phyloP scores from a whole-genome alignment of 148 eudicot genomes.

The Drosera capensis region DNA sequence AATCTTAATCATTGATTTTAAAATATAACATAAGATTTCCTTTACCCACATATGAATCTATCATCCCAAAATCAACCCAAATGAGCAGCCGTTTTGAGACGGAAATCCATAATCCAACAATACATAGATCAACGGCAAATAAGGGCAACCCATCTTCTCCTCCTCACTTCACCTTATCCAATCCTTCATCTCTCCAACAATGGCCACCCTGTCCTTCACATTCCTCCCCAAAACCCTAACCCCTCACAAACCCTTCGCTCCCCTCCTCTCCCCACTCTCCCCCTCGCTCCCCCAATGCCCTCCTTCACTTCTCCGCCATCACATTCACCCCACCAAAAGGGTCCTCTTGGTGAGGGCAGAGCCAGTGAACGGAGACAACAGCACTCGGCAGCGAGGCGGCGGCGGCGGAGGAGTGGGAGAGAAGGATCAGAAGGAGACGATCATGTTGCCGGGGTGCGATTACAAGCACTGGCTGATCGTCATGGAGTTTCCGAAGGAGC shows the following conservation, averaged over 20 bases:
- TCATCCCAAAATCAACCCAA: too few relatives aligned
- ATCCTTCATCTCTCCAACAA: neutral
- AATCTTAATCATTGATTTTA: too few relatives aligned
- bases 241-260: neutral
- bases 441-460: constrained; percentile 85
- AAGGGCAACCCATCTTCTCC: too few relatives aligned
- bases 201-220: neutral
- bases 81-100: too few relatives aligned
- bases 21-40: too few relatives aligned
- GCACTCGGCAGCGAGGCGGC: constrained; percentile 16
- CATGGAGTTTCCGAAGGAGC: constrained; percentile 93
- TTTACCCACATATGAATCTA: too few relatives aligned
- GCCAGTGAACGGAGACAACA: constrained; percentile 26
- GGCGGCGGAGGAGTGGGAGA: constrained; percentile 12
- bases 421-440: constrained; percentile 50
- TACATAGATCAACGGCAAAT: too few relatives aligned
- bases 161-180: too few relatives aligned
- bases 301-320: neutral
- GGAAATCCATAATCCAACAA: too few relatives aligned
- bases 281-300: neutral
- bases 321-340: neutral
- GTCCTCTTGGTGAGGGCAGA: constrained; percentile 7
- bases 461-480: constrained; percentile 92
- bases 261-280: neutral
- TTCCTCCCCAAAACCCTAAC: neutral